Conservation (phyloP, 1,284 basidiomycete species). For the Sphaerobolus stellatus region DNA sequence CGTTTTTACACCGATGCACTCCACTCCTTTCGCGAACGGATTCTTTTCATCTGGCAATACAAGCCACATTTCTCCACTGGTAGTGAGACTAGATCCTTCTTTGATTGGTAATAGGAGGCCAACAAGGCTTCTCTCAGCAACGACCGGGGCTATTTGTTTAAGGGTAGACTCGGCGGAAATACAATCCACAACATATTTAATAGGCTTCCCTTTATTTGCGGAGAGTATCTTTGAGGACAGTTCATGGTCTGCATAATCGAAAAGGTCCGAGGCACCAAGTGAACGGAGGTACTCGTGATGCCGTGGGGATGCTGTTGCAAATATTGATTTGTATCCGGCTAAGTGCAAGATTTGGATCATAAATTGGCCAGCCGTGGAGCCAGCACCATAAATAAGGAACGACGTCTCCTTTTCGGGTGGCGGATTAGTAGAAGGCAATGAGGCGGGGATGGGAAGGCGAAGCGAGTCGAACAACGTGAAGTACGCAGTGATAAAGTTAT, state of each 20-base stretch:
- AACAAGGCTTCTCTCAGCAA: conserved; percentile 37
- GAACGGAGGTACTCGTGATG: conserved; percentile 47
- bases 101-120: conserved; percentile 52
- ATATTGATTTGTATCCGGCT: conserved; percentile 51
- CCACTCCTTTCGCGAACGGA: conserved; percentile 30
- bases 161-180: conserved; percentile 41
- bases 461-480: conserved; percentile 46
- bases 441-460: conserved; percentile 38
- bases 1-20: conserved; percentile 41
- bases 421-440: conserved; percentile 34
- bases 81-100: conserved; percentile 37
- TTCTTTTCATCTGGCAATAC: conserved; percentile 31
- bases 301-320: conserved; percentile 50
- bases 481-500: conserved; percentile 52
- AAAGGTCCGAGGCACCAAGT: conserved; percentile 47
- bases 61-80: conserved; percentile 31
- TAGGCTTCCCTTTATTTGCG: conserved; percentile 38
- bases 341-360: conserved; percentile 52
- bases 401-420: conserved; percentile 37
- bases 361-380: conserved; percentile 55
- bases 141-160: conserved; percentile 35
- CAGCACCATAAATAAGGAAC: conserved; percentile 56
- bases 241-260: conserved; percentile 51
- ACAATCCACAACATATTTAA: conserved; percentile 42
- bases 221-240: conserved; percentile 40